A percentile compares a stretch with the other conserved stretches of the same genome.
Conservation (phyloP, 2,329 filamentous ascomycete genomes). For the Biscogniauxia mediterranea region DNA sequence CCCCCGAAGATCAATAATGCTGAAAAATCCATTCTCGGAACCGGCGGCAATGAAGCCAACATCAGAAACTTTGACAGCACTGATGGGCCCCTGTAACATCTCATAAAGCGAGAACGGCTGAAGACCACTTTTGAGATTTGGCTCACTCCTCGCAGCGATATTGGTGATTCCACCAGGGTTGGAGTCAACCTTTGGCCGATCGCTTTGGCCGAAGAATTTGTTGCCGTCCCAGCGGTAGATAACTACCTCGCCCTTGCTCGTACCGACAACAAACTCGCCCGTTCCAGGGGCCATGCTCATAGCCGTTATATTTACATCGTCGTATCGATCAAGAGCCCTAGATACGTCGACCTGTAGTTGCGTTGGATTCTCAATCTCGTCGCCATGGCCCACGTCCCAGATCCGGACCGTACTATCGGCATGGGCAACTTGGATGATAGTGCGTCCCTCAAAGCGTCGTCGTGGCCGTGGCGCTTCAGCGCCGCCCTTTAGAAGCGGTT, state of each 20-base stretch:
- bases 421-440: slow-evolving; percentile 82
- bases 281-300: slow-evolving; percentile 79
- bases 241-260: slow-evolving; percentile 78
- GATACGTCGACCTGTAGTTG: slow-evolving; percentile 85
- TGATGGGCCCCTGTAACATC: slow-evolving; percentile 79
- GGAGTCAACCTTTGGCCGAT: slow-evolving; percentile 50
- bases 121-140: slow-evolving; percentile 72
- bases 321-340: slow-evolving; percentile 74
- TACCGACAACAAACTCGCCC: slow-evolving; percentile 81
- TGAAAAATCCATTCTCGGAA: slow-evolving; percentile 77
- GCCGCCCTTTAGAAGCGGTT: slow-evolving; percentile 75
- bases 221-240: slow-evolving; percentile 90
- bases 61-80: slow-evolving; percentile 79
- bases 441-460: slow-evolving; percentile 78
- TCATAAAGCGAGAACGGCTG: slow-evolving; percentile 79
- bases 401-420: slow-evolving; percentile 88
- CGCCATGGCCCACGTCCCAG: slow-evolving; percentile 89
- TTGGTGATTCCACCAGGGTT: slow-evolving; percentile 71
- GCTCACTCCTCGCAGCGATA: slow-evolving; percentile 71
- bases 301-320: slow-evolving; percentile 73
- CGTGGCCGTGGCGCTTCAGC: slow-evolving; percentile 67
- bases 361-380: slow-evolving; percentile 85
- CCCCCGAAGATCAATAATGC: slow-evolving; percentile 83
- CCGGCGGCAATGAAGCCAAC: slow-evolving; percentile 89
- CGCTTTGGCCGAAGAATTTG: slow-evolving; percentile 64